phyloP scores from a whole-genome alignment of 2,329 filamentous ascomycete genomes.

The Clarireedia homoeocarpa region DNA sequence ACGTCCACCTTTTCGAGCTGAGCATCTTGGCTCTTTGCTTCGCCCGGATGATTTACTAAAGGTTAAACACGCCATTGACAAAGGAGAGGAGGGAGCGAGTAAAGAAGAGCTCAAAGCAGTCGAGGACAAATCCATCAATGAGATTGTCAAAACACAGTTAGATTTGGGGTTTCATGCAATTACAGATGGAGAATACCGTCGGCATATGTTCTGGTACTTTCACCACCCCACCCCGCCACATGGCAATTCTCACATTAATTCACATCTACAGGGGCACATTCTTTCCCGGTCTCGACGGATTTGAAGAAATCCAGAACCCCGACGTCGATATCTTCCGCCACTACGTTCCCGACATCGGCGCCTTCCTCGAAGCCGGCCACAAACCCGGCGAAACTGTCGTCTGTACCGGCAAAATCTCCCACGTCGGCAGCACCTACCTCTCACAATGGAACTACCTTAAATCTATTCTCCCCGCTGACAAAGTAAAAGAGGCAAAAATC shows the following conservation, averaged over 20 bases:
- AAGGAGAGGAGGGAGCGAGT: conserved; percentile 30
- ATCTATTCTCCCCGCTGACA: conserved; percentile 47
- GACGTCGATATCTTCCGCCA: conserved; percentile 33
- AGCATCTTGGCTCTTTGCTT: conserved; percentile 55
- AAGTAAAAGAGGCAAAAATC: conserved; percentile 59
- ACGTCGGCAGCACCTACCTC: conserved; percentile 38
- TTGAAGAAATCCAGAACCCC: conserved; percentile 22
- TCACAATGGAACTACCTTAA: conserved; percentile 54
- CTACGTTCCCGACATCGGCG: conserved; percentile 34
- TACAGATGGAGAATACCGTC: conserved; percentile 48
- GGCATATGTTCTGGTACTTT: conserved; percentile 24
- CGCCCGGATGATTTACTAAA: conserved; percentile 49
- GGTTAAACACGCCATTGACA: conserved; percentile 43
- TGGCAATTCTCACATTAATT: not conserved
- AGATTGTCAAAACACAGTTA: conserved; percentile 51
- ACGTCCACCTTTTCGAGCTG: conserved; percentile 37
- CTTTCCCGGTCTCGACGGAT: conserved; percentile 24
- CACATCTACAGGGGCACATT: conserved; percentile 19
- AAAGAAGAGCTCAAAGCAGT: conserved; percentile 37
- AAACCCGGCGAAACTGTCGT: conserved; percentile 39
- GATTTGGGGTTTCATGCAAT: conserved; percentile 49
- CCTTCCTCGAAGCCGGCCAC: conserved; percentile 36
- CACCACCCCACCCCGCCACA: no score
- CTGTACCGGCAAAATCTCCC: conserved; percentile 40
- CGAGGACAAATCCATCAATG: conserved; percentile 50